phyloP scores from a whole-genome alignment of 345 rosid species.

The Brassica cretica region DNA sequence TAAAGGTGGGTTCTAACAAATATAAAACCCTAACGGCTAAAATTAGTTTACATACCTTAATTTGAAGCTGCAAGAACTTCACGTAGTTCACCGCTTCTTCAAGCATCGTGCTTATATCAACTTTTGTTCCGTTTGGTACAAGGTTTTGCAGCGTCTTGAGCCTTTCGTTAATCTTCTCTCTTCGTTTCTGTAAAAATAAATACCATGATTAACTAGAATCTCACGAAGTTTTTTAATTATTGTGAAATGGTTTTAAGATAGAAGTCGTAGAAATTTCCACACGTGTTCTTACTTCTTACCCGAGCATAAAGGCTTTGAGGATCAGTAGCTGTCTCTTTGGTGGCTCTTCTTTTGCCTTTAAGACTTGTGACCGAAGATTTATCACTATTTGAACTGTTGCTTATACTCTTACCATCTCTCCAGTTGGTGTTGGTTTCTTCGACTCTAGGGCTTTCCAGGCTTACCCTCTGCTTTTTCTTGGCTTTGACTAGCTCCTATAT shows the following conservation, averaged over 20 bases:
- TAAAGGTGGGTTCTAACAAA: neutral
- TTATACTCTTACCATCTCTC: conserved; percentile 53
- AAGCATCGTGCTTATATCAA: conserved; percentile 91
- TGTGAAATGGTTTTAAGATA: neutral
- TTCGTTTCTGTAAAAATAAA: conserved; percentile 61
- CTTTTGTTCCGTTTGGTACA: conserved; percentile 93
- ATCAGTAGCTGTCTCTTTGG: conserved; percentile 82
- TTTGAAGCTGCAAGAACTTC: conserved; percentile 86
- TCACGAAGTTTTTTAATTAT: neutral
- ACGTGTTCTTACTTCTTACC: conserved; percentile 56
- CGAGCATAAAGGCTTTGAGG: conserved; percentile 96
- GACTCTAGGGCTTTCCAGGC: conserved; percentile 35
- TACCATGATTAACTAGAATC: neutral
- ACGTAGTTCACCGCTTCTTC: conserved; percentile 94
- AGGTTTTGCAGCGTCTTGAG: conserved; percentile 74
- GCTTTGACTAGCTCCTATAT: conserved; percentile 36
- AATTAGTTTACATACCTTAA: conserved; percentile 53
- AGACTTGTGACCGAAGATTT: conserved; percentile 55
- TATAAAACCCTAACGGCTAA: neutral
- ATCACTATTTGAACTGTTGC: conserved; percentile 63
- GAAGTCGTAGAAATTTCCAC: neutral
- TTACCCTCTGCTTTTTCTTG: conserved; percentile 48
- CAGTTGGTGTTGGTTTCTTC: conserved; percentile 45
- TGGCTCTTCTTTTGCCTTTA: conserved; percentile 67
- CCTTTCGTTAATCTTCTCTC: conserved; percentile 85